These are phyloP conservation scores for Umbilicus rupestris DNA, from an alignment of 164 flowering plant genomes.

Conservation along the genomic window DNA sequence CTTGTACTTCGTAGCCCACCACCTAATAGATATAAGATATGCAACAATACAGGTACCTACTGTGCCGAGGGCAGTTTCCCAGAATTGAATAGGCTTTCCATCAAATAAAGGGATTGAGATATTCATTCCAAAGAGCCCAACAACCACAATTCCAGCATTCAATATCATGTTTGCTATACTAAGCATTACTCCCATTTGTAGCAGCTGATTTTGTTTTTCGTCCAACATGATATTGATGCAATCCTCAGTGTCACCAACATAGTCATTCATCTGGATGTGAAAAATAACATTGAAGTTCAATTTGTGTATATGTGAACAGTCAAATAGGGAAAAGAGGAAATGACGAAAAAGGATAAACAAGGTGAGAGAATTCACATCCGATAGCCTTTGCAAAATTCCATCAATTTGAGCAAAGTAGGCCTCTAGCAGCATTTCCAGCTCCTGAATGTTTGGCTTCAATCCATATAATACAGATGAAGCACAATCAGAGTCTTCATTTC, in stretches of 20 bases:
- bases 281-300: not conserved
- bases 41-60: conserved; percentile 28
- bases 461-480: conserved; percentile 53
- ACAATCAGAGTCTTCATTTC: conserved; percentile 63
- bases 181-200: conserved; percentile 93
- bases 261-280: conserved; percentile 65
- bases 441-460: conserved; percentile 79
- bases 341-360: not conserved
- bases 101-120: conserved; percentile 63
- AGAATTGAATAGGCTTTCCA: conserved; percentile 18
- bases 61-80: conserved; percentile 31
- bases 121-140: conserved; percentile 87
- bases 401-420: conserved; percentile 96
- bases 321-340: not conserved
- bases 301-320: too few relatives aligned
- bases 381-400: conserved; percentile 77
- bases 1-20: conserved; percentile 4
- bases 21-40: not conserved
- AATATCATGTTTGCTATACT: conserved; percentile 82
- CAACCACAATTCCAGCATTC: conserved; percentile 76
- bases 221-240: conserved; percentile 97
- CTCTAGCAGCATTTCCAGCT: conserved; percentile 95
- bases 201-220: conserved; percentile 92
- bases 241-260: conserved; percentile 96
- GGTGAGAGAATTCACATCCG: conserved; percentile 49